Percentiles rank a stretch among this genome's conserved stretches.
These are phyloP conservation scores for Eragrostis nindensis DNA, from an alignment of 176 grass and related monocot species.

Conservation along the genomic window DNA sequence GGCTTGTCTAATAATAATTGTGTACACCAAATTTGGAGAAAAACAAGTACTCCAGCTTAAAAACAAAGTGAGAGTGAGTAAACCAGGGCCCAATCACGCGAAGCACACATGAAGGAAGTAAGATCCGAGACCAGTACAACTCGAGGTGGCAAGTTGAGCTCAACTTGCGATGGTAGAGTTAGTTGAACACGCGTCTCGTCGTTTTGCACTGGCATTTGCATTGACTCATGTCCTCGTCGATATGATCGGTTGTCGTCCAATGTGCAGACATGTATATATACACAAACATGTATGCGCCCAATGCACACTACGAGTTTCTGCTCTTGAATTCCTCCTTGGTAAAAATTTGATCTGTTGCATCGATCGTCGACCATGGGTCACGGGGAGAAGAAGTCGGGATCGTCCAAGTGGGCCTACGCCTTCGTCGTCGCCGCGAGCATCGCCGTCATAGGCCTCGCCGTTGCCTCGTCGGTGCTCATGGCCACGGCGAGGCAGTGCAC, in stretches of 20 bases:
- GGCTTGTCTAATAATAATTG: neutral
- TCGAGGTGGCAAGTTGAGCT: neutral
- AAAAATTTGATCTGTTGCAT: too few species aligned
- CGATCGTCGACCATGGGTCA: conserved; percentile 9
- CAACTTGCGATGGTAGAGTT: neutral
- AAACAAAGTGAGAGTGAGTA: neutral
- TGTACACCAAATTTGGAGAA: neutral
- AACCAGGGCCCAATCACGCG: neutral
- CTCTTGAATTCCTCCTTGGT: too few species aligned
- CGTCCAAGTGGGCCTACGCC: neutral
- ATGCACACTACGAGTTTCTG: too few species aligned
- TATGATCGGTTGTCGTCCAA: neutral
- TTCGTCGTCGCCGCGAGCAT: conserved; percentile 25
- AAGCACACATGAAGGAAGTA: neutral
- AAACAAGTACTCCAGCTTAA: neutral
- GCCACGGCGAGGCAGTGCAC: conserved; percentile 49
- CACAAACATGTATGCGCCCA: too few species aligned
- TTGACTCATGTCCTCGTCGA: neutral
- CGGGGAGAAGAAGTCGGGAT: conserved; percentile 11
- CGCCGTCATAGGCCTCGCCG: conserved; percentile 28
- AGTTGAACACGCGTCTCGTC: neutral
- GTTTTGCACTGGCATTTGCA: neutral
- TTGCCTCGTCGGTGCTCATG: conserved; percentile 50
- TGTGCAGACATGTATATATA: too few species aligned
- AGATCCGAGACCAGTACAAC: neutral